A percentile compares a stretch with the other conserved stretches of the same genome.
phyloP scores from a whole-genome alignment of 805 yeast genomes.

The Wickerhamiella kurtzmanii region DNA sequence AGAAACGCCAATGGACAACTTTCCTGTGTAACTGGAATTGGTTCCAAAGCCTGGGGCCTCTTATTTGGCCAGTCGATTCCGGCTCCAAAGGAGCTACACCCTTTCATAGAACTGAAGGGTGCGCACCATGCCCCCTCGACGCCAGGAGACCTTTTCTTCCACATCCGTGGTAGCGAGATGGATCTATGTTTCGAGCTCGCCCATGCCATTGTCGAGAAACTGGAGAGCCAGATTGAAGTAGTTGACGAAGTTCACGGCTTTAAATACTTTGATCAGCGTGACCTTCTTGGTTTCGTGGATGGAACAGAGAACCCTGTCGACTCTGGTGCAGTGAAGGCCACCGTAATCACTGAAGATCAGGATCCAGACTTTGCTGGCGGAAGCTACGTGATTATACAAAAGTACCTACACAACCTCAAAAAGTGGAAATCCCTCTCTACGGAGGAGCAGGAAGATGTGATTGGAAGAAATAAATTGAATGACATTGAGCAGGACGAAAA shows the following conservation, averaged over 20 bases:
- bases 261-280: conserved; percentile 18
- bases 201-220: conserved; percentile 6
- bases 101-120: conserved; percentile 16
- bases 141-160: conserved; percentile 19
- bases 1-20: conserved; percentile 1
- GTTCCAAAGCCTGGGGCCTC: conserved; percentile 13
- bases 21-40: conserved; percentile 12
- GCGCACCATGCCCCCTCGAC: conserved; percentile 17
- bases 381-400: conserved; percentile 19
- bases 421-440: conserved; percentile 13
- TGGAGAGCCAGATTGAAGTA: conserved; percentile 14
- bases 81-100: conserved; percentile 16
- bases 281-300: conserved; percentile 19
- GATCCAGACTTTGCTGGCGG: conserved; percentile 13
- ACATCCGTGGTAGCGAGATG: conserved; percentile 15
- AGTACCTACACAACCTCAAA: conserved; percentile 17
- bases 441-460: conserved; percentile 16
- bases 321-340: conserved; percentile 5
- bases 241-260: conserved; percentile 20
- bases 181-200: conserved; percentile 19
- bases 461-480: conserved; percentile 17
- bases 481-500: conserved; percentile 15
- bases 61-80: conserved; percentile 6
- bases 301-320: conserved; percentile 20
- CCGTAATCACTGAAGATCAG: conserved; percentile 10